Evolutionary conservation across 1,284 basidiomycete genomes (phyloP), one percentile per base, ranked within the genome.

Genomic region (Sanghuangporus sanghuang): DNA sequence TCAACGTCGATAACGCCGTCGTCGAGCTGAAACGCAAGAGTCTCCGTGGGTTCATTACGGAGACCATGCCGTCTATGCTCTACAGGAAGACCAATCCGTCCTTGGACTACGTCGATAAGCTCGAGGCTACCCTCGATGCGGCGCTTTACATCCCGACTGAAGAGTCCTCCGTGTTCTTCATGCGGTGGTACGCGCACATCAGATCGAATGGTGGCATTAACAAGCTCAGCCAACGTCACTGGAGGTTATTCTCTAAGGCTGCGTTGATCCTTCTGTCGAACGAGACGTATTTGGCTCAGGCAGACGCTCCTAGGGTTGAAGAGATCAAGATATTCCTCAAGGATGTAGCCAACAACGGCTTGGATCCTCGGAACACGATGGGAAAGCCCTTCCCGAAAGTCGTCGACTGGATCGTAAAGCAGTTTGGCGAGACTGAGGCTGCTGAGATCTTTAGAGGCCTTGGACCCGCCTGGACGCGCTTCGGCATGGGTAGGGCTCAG

Each of bases 151-250:
- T 32, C 23, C 40, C 42, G 5, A 39, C 6, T 38, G n/a, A 16
- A n/a, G 16, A 38, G 32, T 48, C 36, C 40, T n/a, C 35, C 40
- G 16, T 18, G 2, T 36, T 36, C 39, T 66, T 72, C 53, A 61
- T 77, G 27, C 67, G 69, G 32, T 67, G 71, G 7, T 80, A 76
- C 64, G 68, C 69, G 36, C 67, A 69, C 40, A 66, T 72, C 38
- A 68, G 67, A 59, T 68, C 67, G 21, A 66, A 57, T 38, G 72
- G 71, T 12, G 57, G 67, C 12, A 55, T 69, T 38, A 27, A 46
- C 2, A 12, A 71, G 76, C n/a, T 59, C 67, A 9, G 16, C 61
- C 2, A 53, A 67, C 18, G 74, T 75, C 35, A 71, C 75, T 66
- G 74, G 53, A 64, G 67, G 0, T 59, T 77, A 16, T 59, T 77